phyloP scores from a whole-genome alignment of 345 rosid species.

The Ceriops zippeliana region DNA sequence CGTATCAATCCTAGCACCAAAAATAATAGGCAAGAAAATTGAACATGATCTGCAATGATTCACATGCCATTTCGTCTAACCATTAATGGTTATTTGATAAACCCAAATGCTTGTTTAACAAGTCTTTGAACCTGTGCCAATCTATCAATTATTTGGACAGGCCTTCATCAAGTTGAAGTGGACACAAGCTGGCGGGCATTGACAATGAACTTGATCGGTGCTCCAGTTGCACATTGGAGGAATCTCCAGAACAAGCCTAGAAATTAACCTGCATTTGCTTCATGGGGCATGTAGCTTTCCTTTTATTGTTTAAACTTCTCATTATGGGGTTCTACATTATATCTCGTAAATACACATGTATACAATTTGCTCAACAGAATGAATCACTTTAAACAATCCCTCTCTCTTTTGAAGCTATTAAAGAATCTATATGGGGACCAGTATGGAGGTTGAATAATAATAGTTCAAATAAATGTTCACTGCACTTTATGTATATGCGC shows the following conservation, averaged over 20 bases:
- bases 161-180: not conserved
- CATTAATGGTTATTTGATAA: too few relatives aligned
- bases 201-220: not conserved
- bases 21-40: too few relatives aligned
- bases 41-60: too few relatives aligned
- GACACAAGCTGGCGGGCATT: not conserved
- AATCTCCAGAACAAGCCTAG: not conserved
- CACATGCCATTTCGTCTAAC: too few relatives aligned
- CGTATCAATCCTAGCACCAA: too few relatives aligned
- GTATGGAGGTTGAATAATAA: conserved; percentile 4
- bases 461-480: conserved; percentile 5
- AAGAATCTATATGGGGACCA: not conserved
- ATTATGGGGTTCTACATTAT: not conserved
- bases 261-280: not conserved
- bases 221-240: not conserved
- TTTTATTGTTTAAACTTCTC: not conserved
- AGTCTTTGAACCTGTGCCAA: not conserved
- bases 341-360: not conserved
- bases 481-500: not conserved
- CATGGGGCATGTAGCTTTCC: not conserved
- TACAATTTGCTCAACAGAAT: not conserved
- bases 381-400: not conserved
- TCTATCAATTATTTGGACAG: not conserved
- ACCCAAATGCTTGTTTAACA: too few relatives aligned
- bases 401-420: not conserved